A percentile compares a stretch with the other conserved stretches of the same genome.
phyloP scores from a whole-genome alignment of 2,329 filamentous ascomycete genomes.

The Exserohilum rostratum region DNA sequence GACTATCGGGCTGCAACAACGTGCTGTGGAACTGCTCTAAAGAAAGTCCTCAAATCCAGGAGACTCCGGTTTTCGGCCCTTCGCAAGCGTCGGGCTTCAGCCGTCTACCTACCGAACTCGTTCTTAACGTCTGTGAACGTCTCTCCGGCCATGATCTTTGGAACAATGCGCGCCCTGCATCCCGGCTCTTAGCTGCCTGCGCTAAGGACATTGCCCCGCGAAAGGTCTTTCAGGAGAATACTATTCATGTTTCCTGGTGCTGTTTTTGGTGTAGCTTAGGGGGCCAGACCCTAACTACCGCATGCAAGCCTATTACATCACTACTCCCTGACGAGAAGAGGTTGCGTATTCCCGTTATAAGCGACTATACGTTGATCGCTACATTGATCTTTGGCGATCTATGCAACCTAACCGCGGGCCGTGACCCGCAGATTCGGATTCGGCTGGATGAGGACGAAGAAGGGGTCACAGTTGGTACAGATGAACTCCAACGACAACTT shows the following conservation, averaged over 20 bases:
- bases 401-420: slow-evolving; percentile 2
- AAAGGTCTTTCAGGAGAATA: slow-evolving; percentile 5
- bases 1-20: not conserved
- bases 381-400: slow-evolving; percentile 3
- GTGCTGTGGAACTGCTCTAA: not conserved
- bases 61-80: not conserved
- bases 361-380: not conserved
- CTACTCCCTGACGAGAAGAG: slow-evolving; percentile 3
- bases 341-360: not conserved
- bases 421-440: slow-evolving; percentile 7
- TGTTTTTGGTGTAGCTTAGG: slow-evolving; percentile 16
- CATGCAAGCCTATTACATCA: not conserved
- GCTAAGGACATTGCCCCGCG: slow-evolving; percentile 9
- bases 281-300: not conserved
- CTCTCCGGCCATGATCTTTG: slow-evolving; percentile 8
- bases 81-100: not conserved
- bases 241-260: slow-evolving; percentile 8
- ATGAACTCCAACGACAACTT: not conserved
- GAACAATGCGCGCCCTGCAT: slow-evolving; percentile 4
- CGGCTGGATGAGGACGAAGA: not conserved
- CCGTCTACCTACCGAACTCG: slow-evolving; percentile 8
- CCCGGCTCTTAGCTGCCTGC: slow-evolving; percentile 6
- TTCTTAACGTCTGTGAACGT: slow-evolving; percentile 7
- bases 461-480: not conserved
- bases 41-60: not conserved